A percentile compares a stretch with the other conserved stretches of the same genome.
Conservation (phyloP, 1,284 basidiomycete species). For the Naganishia albida region DNA sequence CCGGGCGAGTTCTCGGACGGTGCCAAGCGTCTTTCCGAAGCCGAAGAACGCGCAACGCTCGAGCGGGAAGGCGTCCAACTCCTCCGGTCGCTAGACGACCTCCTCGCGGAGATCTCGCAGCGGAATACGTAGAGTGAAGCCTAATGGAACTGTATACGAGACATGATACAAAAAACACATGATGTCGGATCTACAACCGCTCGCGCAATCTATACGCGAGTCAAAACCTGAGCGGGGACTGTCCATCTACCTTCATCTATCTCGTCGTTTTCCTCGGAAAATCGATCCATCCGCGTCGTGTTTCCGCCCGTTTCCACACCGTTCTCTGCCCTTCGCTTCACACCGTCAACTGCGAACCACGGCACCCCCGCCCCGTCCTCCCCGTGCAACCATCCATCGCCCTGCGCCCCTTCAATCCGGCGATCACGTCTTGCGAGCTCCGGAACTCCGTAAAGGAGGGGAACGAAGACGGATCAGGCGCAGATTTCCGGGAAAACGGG, state of each 20-base stretch:
- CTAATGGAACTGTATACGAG: conserved; percentile 5
- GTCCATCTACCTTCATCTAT: conserved; percentile 23
- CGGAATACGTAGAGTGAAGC: conserved; percentile 26
- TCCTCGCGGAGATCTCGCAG: conserved; percentile 40
- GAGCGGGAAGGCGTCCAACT: conserved; percentile 37
- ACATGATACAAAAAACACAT: conserved; percentile 12
- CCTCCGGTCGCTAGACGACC: conserved; percentile 39
- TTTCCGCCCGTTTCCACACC: not conserved
- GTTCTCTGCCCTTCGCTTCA: too few species aligned
- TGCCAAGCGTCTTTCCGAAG: conserved; percentile 41
- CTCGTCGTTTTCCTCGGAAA: not conserved
- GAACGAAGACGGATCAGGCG: conserved; percentile 26
- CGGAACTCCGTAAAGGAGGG: not conserved
- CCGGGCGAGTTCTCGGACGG: conserved; percentile 51
- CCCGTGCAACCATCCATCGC: not conserved
- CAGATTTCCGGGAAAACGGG: conserved; percentile 9
- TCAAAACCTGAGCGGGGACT: conserved; percentile 10
- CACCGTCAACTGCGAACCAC: too few species aligned
- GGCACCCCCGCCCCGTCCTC: not conserved
- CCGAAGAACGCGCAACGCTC: conserved; percentile 38
- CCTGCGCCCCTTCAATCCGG: not conserved
- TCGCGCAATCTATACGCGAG: conserved; percentile 1
- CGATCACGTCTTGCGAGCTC: conserved; percentile 27
- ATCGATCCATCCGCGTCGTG: not conserved
- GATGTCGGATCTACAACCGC: conserved; percentile 4